Evolutionary conservation across 140 eudicot genomes (phyloP), one percentile per base, ranked within the genome.

Genomic region (Flaveria floridana): DNA sequence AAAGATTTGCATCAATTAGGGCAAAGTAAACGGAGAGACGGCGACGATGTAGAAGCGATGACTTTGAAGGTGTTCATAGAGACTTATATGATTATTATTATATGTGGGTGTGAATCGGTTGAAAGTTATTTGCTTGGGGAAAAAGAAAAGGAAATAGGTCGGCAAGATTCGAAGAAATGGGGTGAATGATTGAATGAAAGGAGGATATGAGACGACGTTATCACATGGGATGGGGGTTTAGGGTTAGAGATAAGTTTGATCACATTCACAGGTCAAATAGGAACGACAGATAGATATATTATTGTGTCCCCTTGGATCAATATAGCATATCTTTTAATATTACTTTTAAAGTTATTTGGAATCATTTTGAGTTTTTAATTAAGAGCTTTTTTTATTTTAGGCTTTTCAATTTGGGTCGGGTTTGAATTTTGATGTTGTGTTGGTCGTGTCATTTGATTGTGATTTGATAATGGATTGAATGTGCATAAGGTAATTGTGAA

Each of bases 41-140:
- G 80, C 84, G 84, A 80, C 84, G 80, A n/a, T 68, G 7, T 75
- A 74, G 80, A 75, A 72, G 50, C 84, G 84, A 80, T 75, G 84
- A 80, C 59, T 75, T 80, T 68, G 73, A 30, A 0, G 52, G 19
- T 39, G 44, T 52, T 66, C 80, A 76, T 76, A 37, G 7, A 66
- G 61, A 56, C 28, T 30, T 46, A 10, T 63, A 25, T 34, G 8
- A 34, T 34, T 34, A 34, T 18, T 78, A 62, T 18, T 78, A 62
- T 65, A 51, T 65, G 44, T 15, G 65, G 75, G 83, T 80, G 84
- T 75, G 84, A 80, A 80, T 58, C 69, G 67, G 84, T 80, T 74
- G 84, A 80, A 80, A 78, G 82, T 13, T 46, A 55, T 8, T 80
- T 57, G 73, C 84, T 74, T 80, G 84, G 80, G 14, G 73, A 69